phyloP scores from a whole-genome alignment of 1,139 yeast species.

The Schwanniomyces etchellsii region DNA sequence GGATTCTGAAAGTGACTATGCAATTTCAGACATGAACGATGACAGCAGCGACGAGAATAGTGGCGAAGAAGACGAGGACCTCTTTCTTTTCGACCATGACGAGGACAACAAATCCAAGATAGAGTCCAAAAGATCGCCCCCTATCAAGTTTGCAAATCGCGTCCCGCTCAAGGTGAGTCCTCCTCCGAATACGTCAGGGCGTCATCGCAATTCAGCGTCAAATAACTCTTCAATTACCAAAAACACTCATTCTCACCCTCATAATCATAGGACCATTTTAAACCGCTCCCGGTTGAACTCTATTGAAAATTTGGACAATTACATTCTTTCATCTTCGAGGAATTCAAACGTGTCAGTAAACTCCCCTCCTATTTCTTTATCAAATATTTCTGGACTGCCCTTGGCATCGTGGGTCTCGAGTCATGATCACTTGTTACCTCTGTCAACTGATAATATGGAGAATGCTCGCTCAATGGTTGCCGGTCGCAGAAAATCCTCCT shows the following conservation, averaged over 20 bases:
- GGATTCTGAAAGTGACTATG: constrained; percentile 46
- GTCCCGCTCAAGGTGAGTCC: constrained; percentile 41
- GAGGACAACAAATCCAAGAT: constrained; percentile 13
- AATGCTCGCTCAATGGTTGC: constrained; percentile 15
- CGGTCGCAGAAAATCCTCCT: constrained; percentile 36
- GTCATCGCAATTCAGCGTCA: constrained; percentile 25
- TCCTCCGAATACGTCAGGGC: constrained; percentile 24
- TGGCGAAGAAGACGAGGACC: constrained; percentile 7
- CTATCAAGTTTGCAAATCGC: constrained; percentile 39
- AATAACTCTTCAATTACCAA: constrained; percentile 15
- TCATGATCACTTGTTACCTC: constrained; percentile 12
- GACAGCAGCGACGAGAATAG: constrained; percentile 6
- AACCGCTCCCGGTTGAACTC: constrained; percentile 40
- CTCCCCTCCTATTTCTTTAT: constrained; percentile 31
- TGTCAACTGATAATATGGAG: constrained; percentile 15
- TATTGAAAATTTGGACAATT: constrained; percentile 39
- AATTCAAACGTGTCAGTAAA: constrained; percentile 31
- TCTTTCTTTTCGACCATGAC: constrained; percentile 45
- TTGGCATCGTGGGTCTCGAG: constrained; percentile 21
- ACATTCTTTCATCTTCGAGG: constrained; percentile 35
- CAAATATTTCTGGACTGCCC: constrained; percentile 18
- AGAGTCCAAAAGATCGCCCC: constrained; percentile 21
- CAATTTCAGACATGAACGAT: constrained; percentile 21
- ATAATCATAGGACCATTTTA: constrained; percentile 23
- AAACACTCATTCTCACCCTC: constrained; percentile 10